Evolutionary conservation across 257 asterid species (phyloP).

Genomic region (Avicennia marina): DNA sequence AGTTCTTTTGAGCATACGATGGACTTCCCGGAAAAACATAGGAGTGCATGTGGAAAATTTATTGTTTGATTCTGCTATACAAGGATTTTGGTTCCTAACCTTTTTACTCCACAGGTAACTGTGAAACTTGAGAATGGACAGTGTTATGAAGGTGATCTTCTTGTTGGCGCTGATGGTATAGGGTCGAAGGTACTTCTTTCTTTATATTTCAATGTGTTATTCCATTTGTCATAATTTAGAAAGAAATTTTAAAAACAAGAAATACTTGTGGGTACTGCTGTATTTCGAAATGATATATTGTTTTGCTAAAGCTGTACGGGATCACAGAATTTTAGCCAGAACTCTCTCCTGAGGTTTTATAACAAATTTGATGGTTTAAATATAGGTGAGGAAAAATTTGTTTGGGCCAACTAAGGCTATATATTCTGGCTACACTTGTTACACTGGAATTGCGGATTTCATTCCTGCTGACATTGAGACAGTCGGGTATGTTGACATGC

Average conservation of each 20-base stretch:
- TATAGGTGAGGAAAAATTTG: conserved; percentile 68
- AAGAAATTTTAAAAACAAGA: no score
- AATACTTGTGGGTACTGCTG: no score
- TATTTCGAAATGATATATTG: no score
- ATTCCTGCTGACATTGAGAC: conserved; percentile 92
- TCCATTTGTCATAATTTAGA: no score
- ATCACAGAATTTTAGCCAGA: no score
- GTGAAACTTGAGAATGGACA: conserved; percentile 76
- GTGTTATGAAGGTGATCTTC: conserved; percentile 72
- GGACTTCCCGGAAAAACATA: no score
- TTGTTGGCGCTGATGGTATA: conserved; percentile 98
- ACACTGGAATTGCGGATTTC: conserved; percentile 95
- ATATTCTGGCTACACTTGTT: conserved; percentile 95
- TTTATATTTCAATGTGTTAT: no score
- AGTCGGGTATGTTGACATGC: conserved; percentile 62
- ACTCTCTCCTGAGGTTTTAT: no score
- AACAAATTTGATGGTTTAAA: not conserved
- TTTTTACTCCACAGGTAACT: conserved; percentile 51
- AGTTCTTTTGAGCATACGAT: no score
- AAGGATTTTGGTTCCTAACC: not conserved
- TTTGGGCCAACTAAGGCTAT: conserved; percentile 62
- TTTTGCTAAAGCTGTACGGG: no score
- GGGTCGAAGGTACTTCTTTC: conserved; percentile 98
- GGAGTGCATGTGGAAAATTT: no score
- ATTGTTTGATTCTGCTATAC: no score